phyloP scores from a whole-genome alignment of 495 filamentous ascomycete species.

The Trypethelium eluteriae region DNA sequence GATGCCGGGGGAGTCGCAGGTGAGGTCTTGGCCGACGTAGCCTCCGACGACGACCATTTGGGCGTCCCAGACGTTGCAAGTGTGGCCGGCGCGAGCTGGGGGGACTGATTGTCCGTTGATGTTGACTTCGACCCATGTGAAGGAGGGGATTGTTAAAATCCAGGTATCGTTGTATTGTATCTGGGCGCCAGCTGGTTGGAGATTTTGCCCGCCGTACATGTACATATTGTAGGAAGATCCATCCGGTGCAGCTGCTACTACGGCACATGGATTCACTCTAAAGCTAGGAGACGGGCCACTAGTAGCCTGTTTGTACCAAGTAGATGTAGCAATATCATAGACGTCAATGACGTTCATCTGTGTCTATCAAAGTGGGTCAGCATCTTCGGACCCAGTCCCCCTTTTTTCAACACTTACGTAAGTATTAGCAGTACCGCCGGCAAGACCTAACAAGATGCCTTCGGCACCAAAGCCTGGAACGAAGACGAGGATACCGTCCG shows the following conservation, averaged over 20 bases:
- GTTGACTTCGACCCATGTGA: conserved; percentile 65
- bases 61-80: conserved; percentile 58
- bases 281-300: conserved; percentile 53
- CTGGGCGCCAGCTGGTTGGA: conserved; percentile 51
- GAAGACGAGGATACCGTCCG: conserved; percentile 62
- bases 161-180: conserved; percentile 67
- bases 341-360: conserved; percentile 66
- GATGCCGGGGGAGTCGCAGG: conserved; percentile 61
- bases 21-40: conserved; percentile 53
- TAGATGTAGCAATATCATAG: conserved; percentile 65
- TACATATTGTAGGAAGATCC: conserved; percentile 66
- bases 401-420: conserved; percentile 38
- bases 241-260: conserved; percentile 61
- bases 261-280: conserved; percentile 67
- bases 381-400: conserved; percentile 10
- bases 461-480: conserved; percentile 63
- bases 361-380: conserved; percentile 34
- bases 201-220: conserved; percentile 67
- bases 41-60: conserved; percentile 69
- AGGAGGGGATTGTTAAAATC: conserved; percentile 65
- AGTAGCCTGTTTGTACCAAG: conserved; percentile 72
- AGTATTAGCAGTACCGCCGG: conserved; percentile 55
- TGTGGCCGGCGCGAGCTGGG: conserved; percentile 58
- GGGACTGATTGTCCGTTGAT: conserved; percentile 46
- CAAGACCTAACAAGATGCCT: conserved; percentile 63